Evolutionary conservation across 192 early-diverging fungal species (phyloP).

Genomic region (Endogone sp.): DNA sequence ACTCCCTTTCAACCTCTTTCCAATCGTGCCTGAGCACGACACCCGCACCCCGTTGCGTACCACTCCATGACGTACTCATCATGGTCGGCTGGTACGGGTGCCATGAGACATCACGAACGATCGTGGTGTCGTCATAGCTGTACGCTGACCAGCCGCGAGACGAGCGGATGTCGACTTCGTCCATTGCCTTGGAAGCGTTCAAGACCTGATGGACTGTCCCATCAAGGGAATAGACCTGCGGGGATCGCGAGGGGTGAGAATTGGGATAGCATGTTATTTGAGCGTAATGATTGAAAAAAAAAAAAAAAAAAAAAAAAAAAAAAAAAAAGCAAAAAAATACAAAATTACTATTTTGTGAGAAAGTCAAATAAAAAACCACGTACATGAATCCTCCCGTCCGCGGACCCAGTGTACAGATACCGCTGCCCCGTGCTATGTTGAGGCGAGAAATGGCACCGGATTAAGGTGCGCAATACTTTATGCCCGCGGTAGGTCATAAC

Average conservation of each 20-base stretch:
- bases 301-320: background rate
- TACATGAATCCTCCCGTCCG: slow-evolving; percentile 53
- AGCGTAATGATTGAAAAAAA: background rate
- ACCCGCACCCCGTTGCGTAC: slow-evolving; percentile 2
- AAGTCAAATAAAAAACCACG: slow-evolving; percentile 10
- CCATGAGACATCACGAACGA: slow-evolving; percentile 53
- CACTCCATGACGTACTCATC: slow-evolving; percentile 25
- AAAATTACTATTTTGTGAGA: background rate
- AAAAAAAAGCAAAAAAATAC: background rate
- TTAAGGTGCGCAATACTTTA: slow-evolving; percentile 58
- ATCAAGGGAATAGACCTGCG: slow-evolving; percentile 38
- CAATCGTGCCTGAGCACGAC: slow-evolving; percentile 14
- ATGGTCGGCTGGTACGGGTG: slow-evolving; percentile 46
- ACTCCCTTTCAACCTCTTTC: too few species aligned
- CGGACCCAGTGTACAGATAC: slow-evolving; percentile 61
- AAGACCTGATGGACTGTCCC: slow-evolving; percentile 29
- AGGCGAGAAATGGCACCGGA: slow-evolving; percentile 70
- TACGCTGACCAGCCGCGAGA: background rate
- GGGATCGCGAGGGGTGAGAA: too few species aligned
- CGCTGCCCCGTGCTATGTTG: slow-evolving; percentile 46
- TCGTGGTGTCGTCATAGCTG: slow-evolving; percentile 3
- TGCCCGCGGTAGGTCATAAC: slow-evolving; percentile 63
- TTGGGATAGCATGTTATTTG: too few species aligned
- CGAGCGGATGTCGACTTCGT: background rate
- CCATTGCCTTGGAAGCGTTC: slow-evolving; percentile 12